Evolutionary conservation across 352 stramenopile genomes (phyloP), one percentile per base, ranked within the genome.

Genomic region (Saprolegnia parasitica): DNA sequence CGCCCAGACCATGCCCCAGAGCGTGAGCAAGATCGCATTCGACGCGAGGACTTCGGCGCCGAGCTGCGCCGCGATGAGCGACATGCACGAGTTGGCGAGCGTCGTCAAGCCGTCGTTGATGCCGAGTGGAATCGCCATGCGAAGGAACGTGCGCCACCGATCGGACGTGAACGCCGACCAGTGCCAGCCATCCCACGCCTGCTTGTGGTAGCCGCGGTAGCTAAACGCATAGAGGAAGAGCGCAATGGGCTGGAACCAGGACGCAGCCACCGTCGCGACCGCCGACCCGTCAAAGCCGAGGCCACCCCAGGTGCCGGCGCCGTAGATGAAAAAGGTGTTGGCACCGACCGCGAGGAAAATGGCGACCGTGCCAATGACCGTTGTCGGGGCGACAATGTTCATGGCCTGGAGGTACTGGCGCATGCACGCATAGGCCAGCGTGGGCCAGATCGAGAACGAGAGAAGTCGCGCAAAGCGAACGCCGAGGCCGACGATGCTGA

Each of bases 251-350:
- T 94, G 84, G 72, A 93, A 94, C 39, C 78, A 83, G 11, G 81
- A 89, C 11, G 86, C 78, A 35, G 90, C 73, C n/a, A 74, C 79
- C 65, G 88, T 78, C 35, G 86, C 83, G 55, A 94, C 79, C 0
- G 86, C 81, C 18, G 86, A 89, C 21, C 86, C 86, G 56, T 89
- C 78, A 62, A 92, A 94, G 37, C 79, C 74, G 45, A 94, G 66
- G 20, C 73, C 83, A 6, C 73, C 74, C 16, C 89, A 67, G 9
- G 76, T 74, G 1, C 81, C 84, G n/a, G 76, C 81, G 29, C 86
- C 84, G 72, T 93, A 94, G 72, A 94, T 94, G 65, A 91, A 81
- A 1, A 86, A 61, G 55, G 89, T 89, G 77, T 94, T 94, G 65
- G 77, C 80, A 45, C 75, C 65, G 20, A 92, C 50, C 18, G 79